A percentile compares a stretch with the other conserved stretches of the same genome.
phyloP scores from a whole-genome alignment of 306 rosid genomes.

The Elaeagnus macrophylla region DNA sequence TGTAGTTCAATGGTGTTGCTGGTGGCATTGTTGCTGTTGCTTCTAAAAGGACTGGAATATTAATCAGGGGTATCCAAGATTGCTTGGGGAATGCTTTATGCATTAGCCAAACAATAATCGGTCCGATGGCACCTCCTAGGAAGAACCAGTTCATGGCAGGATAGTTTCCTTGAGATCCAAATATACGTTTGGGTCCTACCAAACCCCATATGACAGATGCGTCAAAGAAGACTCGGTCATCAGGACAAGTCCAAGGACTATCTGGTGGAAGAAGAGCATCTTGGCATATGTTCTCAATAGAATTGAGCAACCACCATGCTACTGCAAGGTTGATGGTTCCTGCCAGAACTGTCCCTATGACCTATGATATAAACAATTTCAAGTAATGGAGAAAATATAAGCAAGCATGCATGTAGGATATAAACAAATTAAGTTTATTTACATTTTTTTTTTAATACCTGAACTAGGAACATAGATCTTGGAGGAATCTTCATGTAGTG shows the following conservation, averaged over 20 bases:
- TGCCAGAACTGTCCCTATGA: slow-evolving; percentile 75
- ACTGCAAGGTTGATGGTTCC: slow-evolving; percentile 70
- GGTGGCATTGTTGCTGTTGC: slow-evolving; percentile 70
- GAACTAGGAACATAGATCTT: slow-evolving; percentile 77
- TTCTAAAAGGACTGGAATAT: slow-evolving; percentile 76
- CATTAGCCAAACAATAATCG: slow-evolving; percentile 52
- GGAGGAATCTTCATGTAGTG: slow-evolving; percentile 93
- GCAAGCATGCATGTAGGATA: slow-evolving; percentile 8
- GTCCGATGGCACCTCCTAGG: no score
- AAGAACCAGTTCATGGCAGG: no score
- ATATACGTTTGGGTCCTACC: no score
- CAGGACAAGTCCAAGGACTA: slow-evolving; percentile 62
- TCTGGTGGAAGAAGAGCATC: slow-evolving; percentile 79
- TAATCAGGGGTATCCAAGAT: slow-evolving; percentile 63
- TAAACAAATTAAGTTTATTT: neutral
- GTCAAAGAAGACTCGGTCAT: no score
- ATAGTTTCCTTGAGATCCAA: no score
- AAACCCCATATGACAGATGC: no score
- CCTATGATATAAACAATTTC: slow-evolving; percentile 41
- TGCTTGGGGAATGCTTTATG: slow-evolving; percentile 62
- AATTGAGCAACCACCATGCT: slow-evolving; percentile 65
- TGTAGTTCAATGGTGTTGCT: slow-evolving; percentile 68
- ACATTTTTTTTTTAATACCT: no score
- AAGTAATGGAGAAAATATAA: no score
- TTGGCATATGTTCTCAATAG: slow-evolving; percentile 53